Evolutionary conservation across 2,329 filamentous ascomycete genomes (phyloP).

Genomic region (Microdochium paspali): DNA sequence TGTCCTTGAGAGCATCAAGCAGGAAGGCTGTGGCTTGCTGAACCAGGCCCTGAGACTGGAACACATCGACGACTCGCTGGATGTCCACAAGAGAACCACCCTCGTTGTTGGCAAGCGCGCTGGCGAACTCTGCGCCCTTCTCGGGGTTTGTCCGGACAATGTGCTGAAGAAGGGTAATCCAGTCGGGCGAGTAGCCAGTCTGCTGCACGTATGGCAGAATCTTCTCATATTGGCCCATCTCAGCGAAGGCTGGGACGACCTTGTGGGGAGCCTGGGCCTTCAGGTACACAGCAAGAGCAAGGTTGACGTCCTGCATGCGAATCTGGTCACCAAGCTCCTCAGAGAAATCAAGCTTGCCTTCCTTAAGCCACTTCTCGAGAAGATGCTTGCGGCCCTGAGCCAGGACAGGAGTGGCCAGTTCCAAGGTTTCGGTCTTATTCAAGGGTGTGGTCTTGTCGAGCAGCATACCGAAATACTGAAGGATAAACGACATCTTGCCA

Average conservation of each 20-base stretch:
- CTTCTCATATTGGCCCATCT: slow-evolving; percentile 94
- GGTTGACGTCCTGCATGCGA: slow-evolving; percentile 75
- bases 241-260: slow-evolving; percentile 88
- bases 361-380: slow-evolving; percentile 94
- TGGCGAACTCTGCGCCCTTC: slow-evolving; percentile 90
- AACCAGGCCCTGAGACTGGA: slow-evolving; percentile 95
- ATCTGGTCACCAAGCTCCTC: slow-evolving; percentile 95
- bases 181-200: slow-evolving; percentile 88
- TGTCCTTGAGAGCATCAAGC: slow-evolving; percentile 88
- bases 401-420: slow-evolving; percentile 86
- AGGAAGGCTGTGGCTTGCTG: slow-evolving; percentile 98
- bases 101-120: slow-evolving; percentile 83
- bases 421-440: slow-evolving; percentile 88
- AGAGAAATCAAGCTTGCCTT: slow-evolving; percentile 91
- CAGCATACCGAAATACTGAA: slow-evolving; percentile 97
- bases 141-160: slow-evolving; percentile 87
- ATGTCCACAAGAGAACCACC: slow-evolving; percentile 82
- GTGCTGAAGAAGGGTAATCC: slow-evolving; percentile 83
- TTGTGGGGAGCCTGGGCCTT: slow-evolving; percentile 87
- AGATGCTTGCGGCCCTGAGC: slow-evolving; percentile 91
- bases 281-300: slow-evolving; percentile 83
- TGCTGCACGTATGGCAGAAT: slow-evolving; percentile 86
- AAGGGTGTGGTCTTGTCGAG: slow-evolving; percentile 81
- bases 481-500: slow-evolving; percentile 83
- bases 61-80: slow-evolving; percentile 92